phyloP scores from a whole-genome alignment of 192 early-diverging fungal species.

The Funneliformis geosporum region DNA sequence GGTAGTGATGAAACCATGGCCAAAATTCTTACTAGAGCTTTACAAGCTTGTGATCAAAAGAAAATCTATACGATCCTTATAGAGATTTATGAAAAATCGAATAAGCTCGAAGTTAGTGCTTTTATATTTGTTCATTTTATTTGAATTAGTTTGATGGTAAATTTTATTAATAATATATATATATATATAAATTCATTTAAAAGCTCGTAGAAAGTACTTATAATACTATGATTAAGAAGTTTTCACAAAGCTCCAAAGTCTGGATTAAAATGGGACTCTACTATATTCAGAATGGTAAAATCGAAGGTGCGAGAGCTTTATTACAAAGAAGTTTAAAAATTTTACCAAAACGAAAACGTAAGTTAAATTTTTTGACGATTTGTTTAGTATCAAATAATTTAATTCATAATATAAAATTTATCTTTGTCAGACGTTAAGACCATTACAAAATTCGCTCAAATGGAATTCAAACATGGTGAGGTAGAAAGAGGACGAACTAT shows the following conservation, averaged over 20 bases:
- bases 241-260: slow-evolving; percentile 85
- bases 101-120: slow-evolving; percentile 65
- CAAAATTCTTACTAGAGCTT: slow-evolving; percentile 83
- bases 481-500: slow-evolving; percentile 96
- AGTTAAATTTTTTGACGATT: slow-evolving; percentile 32
- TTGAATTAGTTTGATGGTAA: background rate
- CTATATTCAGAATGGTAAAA: slow-evolving; percentile 70
- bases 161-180: background rate
- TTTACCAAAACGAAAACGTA: slow-evolving; percentile 92
- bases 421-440: slow-evolving; percentile 73
- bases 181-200: too few species aligned
- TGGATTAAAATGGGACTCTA: slow-evolving; percentile 89
- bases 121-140: background rate
- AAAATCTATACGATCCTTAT: slow-evolving; percentile 85
- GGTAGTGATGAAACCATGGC: slow-evolving; percentile 80
- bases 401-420: slow-evolving; percentile 30
- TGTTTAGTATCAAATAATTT: slow-evolving; percentile 19
- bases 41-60: slow-evolving; percentile 86
- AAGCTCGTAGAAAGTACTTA: slow-evolving; percentile 68
- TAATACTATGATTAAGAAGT: slow-evolving; percentile 78
- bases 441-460: slow-evolving; percentile 91
- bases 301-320: slow-evolving; percentile 77
- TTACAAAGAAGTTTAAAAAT: slow-evolving; percentile 78
- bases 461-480: slow-evolving; percentile 98
- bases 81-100: slow-evolving; percentile 85